phyloP scores from a whole-genome alignment of 2,329 filamentous ascomycete species.

The Triangularia setosa region DNA sequence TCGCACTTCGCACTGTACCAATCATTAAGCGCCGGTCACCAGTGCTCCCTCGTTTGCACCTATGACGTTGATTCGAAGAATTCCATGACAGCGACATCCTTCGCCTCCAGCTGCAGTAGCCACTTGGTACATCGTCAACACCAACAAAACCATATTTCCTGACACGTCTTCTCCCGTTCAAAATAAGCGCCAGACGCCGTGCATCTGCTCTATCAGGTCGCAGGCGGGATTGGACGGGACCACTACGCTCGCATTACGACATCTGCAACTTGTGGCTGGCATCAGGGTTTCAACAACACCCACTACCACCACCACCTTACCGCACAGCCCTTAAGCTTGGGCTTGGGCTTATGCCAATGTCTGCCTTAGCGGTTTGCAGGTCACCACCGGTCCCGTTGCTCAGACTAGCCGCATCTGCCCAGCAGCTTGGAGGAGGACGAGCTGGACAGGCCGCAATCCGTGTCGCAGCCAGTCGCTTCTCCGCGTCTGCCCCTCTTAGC shows the following conservation, averaged over 20 bases:
- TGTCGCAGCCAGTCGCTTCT: slow-evolving; percentile 8
- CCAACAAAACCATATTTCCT: background rate
- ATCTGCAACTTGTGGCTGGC: background rate
- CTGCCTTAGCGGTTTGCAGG: background rate
- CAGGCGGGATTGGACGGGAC: background rate
- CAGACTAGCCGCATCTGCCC: background rate
- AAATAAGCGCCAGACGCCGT: background rate
- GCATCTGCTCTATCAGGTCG: background rate
- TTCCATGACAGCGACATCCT: background rate
- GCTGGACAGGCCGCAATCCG: background rate
- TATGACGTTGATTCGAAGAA: slow-evolving; percentile 2
- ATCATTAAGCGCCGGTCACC: background rate
- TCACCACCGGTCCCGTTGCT: background rate
- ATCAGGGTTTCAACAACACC: background rate
- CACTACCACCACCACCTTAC: background rate
- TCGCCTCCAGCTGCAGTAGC: background rate
- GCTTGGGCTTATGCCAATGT: background rate
- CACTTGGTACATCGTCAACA: background rate
- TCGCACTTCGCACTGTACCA: background rate
- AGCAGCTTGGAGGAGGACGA: background rate
- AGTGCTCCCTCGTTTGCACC: background rate
- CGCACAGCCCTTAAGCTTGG: background rate
- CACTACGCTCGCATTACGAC: background rate
- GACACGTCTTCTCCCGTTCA: background rate
- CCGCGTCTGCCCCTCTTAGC: slow-evolving; percentile 13